phyloP scores from a whole-genome alignment of 2,329 filamentous ascomycete species.

The Alternaria brassicae region DNA sequence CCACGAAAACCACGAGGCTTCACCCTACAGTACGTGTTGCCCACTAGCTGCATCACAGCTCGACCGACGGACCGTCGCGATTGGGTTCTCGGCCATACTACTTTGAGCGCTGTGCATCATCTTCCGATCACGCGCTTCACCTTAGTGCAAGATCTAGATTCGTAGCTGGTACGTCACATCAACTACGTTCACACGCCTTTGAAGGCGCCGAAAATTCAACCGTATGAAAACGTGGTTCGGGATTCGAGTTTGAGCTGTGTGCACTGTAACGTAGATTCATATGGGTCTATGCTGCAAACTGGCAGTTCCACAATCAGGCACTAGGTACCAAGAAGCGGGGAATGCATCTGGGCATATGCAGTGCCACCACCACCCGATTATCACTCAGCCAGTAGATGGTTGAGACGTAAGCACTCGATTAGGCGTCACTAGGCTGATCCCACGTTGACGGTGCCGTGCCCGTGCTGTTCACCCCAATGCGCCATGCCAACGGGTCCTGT shows the following conservation, averaged over 20 bases:
- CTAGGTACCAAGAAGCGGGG: neutral
- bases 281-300: neutral
- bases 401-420: slow-evolving; percentile 1
- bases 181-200: neutral
- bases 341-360: neutral
- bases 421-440: neutral
- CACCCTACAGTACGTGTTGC: slow-evolving; percentile 8
- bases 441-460: slow-evolving; percentile 2
- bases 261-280: neutral
- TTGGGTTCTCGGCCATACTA: slow-evolving; percentile 5
- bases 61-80: slow-evolving; percentile 1
- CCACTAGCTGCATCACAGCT: slow-evolving; percentile 2
- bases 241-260: neutral
- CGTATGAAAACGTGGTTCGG: neutral
- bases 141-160: neutral
- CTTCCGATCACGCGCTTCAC: neutral
- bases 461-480: neutral
- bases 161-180: neutral
- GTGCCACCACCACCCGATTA: neutral
- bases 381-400: neutral
- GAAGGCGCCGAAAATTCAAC: neutral
- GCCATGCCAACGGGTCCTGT: neutral
- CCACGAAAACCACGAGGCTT: neutral
- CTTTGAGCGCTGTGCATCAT: slow-evolving; percentile 3
- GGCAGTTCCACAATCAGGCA: neutral